Evolutionary conservation across 2,329 filamentous ascomycete species (phyloP).

Genomic region (Tolypocladium sp.): DNA sequence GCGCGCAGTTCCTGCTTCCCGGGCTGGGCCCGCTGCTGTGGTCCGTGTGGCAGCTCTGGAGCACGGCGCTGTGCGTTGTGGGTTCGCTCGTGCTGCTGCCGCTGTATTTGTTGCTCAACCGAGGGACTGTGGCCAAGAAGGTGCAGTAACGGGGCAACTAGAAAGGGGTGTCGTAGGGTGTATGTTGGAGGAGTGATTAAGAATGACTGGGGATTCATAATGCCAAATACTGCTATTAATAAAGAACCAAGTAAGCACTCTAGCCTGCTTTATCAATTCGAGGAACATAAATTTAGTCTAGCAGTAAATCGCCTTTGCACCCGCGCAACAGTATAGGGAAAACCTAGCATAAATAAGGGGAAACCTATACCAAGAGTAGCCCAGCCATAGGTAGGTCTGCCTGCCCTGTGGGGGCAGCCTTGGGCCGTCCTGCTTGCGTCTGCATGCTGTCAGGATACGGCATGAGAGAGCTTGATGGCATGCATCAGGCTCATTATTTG

Average conservation of each 20-base stretch:
- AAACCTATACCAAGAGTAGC: too few relatives aligned
- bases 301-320: too few relatives aligned
- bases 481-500: too few relatives aligned
- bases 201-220: not conserved
- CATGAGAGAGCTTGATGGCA: too few relatives aligned
- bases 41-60: conserved; percentile 51
- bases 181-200: not conserved
- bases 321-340: too few relatives aligned
- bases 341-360: too few relatives aligned
- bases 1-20: conserved; percentile 61
- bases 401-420: too few relatives aligned
- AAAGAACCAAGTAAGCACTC: not conserved
- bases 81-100: conserved; percentile 36
- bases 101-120: conserved; percentile 22
- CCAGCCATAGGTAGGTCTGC: too few relatives aligned
- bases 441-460: too few relatives aligned
- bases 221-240: not conserved
- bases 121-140: conserved; percentile 5
- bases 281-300: too few relatives aligned
- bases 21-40: conserved; percentile 47
- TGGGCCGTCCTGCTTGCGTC: too few relatives aligned
- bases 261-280: too few relatives aligned
- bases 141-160: conserved; percentile 1
- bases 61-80: conserved; percentile 55
- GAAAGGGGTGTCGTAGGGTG: not conserved